A percentile compares a stretch with the other conserved stretches of the same genome.
Evolutionary conservation across 495 filamentous ascomycete genomes (phyloP).

Genomic region (Bathelium albidoporum): DNA sequence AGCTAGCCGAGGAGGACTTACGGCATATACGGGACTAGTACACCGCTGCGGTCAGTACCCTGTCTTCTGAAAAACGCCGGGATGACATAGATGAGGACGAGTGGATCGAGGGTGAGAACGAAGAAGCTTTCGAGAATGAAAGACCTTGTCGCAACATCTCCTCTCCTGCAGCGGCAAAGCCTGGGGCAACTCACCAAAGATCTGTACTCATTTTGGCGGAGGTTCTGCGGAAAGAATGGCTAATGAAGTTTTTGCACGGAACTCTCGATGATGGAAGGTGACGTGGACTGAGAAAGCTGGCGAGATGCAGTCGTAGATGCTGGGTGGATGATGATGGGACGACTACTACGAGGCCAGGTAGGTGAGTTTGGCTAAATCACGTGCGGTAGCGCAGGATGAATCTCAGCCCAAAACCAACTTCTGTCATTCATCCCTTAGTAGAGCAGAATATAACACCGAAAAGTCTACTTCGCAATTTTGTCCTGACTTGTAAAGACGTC

Average conservation of each 20-base stretch:
- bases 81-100: neutral
- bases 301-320: constrained; percentile 8
- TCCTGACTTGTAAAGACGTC: no score
- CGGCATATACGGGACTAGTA: constrained; percentile 91
- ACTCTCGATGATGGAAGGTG: neutral
- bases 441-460: no score
- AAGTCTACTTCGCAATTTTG: no score
- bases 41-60: constrained; percentile 35
- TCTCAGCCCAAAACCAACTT: no score
- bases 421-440: no score
- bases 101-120: constrained; percentile 9
- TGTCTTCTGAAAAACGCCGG: neutral
- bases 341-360: no score
- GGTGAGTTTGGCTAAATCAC: neutral
- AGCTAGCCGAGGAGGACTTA: constrained; percentile 47
- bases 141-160: constrained; percentile 11
- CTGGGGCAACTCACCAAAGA: constrained; percentile 48
- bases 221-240: neutral
- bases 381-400: no score
- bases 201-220: constrained; percentile 50
- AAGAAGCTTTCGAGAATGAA: neutral
- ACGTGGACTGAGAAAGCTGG: neutral
- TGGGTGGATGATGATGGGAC: constrained; percentile 1
- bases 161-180: constrained; percentile 24
- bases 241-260: neutral